Evolutionary conservation across 768 basidiomycete species (phyloP).

Genomic region (Galerina marginata): DNA sequence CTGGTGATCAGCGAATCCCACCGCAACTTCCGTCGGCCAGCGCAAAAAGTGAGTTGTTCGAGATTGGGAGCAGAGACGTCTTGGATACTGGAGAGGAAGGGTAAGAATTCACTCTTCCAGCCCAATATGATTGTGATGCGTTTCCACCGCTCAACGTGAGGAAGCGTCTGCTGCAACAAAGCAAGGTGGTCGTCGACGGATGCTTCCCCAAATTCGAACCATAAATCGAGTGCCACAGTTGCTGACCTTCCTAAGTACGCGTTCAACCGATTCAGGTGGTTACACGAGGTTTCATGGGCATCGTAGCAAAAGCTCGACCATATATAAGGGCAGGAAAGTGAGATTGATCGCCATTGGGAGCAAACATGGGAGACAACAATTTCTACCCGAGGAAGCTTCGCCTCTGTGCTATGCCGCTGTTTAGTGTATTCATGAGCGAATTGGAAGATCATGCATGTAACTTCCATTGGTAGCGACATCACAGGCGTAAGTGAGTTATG

Average conservation of each 20-base stretch:
- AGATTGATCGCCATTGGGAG: conserved; percentile 22
- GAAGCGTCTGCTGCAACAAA: no score
- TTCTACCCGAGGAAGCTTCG: conserved; percentile 8
- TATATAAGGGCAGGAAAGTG: conserved; percentile 19
- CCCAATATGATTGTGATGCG: no score
- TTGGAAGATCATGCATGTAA: conserved; percentile 24
- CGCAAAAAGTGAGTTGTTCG: conserved; percentile 14
- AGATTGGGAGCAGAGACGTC: conserved; percentile 19
- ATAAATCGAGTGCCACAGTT: conserved; percentile 16
- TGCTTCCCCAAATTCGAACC: conserved; percentile 19
- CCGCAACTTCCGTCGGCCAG: no score
- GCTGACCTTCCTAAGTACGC: conserved; percentile 26
- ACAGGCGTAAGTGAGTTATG: conserved; percentile 17
- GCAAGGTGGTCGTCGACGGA: no score
- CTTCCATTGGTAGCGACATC: conserved; percentile 24
- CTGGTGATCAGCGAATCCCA: no score
- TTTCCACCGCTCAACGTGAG: no score
- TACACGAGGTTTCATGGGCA: neutral
- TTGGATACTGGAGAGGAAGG: neutral
- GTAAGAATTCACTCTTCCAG: no score
- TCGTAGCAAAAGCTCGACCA: conserved; percentile 26
- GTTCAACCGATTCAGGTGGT: conserved; percentile 21
- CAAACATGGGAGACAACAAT: conserved; percentile 30
- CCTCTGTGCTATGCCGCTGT: neutral
- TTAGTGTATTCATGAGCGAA: neutral